Percentiles rank a stretch among this genome's conserved stretches.
These are phyloP conservation scores for Apiotrichum gracile DNA, from an alignment of 1,284 basidiomycete genomes.

Conservation along the genomic window DNA sequence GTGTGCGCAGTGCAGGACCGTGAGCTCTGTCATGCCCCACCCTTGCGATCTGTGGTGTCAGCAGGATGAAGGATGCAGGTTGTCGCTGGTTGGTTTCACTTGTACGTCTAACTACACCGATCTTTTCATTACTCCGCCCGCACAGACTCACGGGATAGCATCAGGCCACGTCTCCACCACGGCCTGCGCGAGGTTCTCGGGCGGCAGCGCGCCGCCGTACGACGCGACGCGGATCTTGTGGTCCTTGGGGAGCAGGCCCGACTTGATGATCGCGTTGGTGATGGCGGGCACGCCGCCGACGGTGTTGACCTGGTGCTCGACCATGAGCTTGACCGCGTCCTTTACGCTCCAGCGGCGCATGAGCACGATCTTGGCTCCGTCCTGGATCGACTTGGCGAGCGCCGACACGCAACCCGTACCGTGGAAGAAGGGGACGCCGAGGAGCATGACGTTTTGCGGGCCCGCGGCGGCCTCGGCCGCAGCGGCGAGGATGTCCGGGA, in stretches of 20 bases:
- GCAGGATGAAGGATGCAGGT: slow-evolving; percentile 18
- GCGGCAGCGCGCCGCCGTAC: slow-evolving; percentile 42
- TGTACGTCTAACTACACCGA: neutral
- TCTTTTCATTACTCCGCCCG: neutral
- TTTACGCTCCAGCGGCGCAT: slow-evolving; percentile 31
- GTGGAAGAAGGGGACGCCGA: slow-evolving; percentile 41
- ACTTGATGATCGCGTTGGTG: slow-evolving; percentile 22
- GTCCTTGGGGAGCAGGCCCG: slow-evolving; percentile 6
- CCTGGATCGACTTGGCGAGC: slow-evolving; percentile 33
- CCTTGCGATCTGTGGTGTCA: slow-evolving; percentile 27
- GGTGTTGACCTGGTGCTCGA: slow-evolving; percentile 27
- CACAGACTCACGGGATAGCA: slow-evolving; percentile 3
- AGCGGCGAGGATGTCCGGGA: slow-evolving; percentile 17
- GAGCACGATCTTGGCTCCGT: slow-evolving; percentile 33
- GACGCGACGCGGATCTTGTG: slow-evolving; percentile 29
- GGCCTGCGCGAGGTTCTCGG: slow-evolving; percentile 28
- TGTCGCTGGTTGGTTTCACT: neutral
- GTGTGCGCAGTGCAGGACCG: slow-evolving; percentile 31
- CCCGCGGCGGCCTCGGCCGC: slow-evolving; percentile 2
- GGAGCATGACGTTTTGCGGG: slow-evolving; percentile 28
- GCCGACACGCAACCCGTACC: slow-evolving; percentile 41
- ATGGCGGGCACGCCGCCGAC: slow-evolving; percentile 44
- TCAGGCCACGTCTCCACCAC: slow-evolving; percentile 30
- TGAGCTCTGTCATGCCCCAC: slow-evolving; percentile 40
- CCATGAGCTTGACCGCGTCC: slow-evolving; percentile 30